Evolutionary conservation across 1,284 basidiomycete genomes (phyloP).

Genomic region (Irpex lacteus): DNA sequence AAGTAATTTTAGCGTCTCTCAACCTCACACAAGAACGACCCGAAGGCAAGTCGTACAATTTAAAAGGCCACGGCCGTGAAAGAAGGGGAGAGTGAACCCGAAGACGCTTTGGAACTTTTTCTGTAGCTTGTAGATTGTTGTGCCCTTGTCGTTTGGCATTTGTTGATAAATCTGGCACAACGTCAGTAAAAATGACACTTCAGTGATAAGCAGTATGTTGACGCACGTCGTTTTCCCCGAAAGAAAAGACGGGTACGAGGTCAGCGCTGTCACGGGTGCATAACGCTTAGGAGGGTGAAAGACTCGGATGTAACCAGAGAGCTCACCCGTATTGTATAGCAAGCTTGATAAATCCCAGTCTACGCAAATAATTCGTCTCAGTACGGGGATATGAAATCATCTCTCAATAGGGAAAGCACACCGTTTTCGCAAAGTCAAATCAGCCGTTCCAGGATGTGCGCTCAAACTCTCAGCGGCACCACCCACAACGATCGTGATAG

Average conservation of each 20-base stretch:
- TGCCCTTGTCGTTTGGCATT: slow-evolving; percentile 92
- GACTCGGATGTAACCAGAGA: background rate
- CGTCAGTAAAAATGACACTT: too few relatives aligned
- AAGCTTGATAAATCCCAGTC: slow-evolving; percentile 93
- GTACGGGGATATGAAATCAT: background rate
- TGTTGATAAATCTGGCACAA: slow-evolving; percentile 98
- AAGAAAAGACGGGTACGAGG: slow-evolving; percentile 93
- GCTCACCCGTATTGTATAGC: slow-evolving; percentile 87
- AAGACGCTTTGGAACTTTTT: slow-evolving; percentile 89
- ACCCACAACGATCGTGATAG: slow-evolving; percentile 95
- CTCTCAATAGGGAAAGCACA: slow-evolving; percentile 29
- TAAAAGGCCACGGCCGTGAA: slow-evolving; percentile 88
- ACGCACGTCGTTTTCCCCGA: slow-evolving; percentile 97
- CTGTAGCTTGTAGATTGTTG: slow-evolving; percentile 83
- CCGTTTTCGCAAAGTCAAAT: slow-evolving; percentile 85
- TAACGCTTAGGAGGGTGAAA: background rate
- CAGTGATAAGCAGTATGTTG: too few relatives aligned
- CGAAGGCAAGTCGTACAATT: slow-evolving; percentile 62
- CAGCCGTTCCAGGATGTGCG: slow-evolving; percentile 93
- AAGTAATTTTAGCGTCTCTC: background rate
- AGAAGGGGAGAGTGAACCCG: slow-evolving; percentile 95
- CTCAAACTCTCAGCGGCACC: slow-evolving; percentile 94
- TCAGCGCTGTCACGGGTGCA: slow-evolving; percentile 61
- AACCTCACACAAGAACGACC: background rate
- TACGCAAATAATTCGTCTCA: slow-evolving; percentile 24